Evolutionary conservation across 2,329 filamentous ascomycete species (phyloP), one percentile per base, ranked within the genome.

Genomic region (Fusarium sp.): DNA sequence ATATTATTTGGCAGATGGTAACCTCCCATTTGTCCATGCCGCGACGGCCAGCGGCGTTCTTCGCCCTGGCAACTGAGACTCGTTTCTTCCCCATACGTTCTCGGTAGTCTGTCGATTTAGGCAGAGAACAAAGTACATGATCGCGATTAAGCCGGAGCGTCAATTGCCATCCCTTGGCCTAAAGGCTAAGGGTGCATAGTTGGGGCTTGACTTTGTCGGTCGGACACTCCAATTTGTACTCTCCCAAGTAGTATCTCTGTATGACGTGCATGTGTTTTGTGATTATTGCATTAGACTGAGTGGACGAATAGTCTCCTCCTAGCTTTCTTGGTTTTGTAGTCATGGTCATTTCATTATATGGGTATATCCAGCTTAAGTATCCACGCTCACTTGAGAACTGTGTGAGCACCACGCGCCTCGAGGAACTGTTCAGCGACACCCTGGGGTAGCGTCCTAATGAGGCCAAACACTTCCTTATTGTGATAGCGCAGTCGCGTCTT

Each of bases 91-190:
- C 85, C 80, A 85, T 93, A 90, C 90, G 85, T 83, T 87, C 87
- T 93, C 92, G 92, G 93, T 96, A 91, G 84, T 85, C 86, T 86
- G 89, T 91, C 88, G 85, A 81, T 80, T 70, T 64, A 87, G 92
- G 93, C 94, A 91, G 84, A 97, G 87, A 97, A 80, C 78, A 87
- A 87, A 79, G 64, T 61, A 67, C 64, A 70, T 75, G 91, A 93
- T 93, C 92, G 90, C 93, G 91, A 97, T 96, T 97, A 97, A 97
- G 94, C 94, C 94, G 94, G 94, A 97, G 94, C 92, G 88, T 88
- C 90, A 90, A 90, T 89, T 94, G 90, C 87, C 92, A 90, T 88
- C 86, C 88, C 85, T 84, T 83, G 82, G 82, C 87, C 83, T 92
- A 97, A 82, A 96, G 92, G 88, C 84, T 79, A 79, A 81, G 84